Evolutionary conservation across 169 alveolate species (phyloP), one percentile per base, ranked within the genome.

Genomic region (Plasmodium gaboni): DNA sequence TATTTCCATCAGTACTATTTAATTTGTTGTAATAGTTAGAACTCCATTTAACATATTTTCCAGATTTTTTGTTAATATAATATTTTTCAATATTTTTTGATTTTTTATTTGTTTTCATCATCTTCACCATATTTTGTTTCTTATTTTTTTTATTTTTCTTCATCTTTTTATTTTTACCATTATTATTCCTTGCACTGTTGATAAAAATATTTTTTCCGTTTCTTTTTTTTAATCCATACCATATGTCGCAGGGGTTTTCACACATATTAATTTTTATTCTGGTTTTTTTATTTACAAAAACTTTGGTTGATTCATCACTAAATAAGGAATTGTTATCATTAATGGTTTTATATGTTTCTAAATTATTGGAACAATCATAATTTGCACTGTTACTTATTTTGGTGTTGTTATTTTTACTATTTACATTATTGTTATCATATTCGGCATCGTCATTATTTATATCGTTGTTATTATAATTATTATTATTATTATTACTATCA

Each of bases 181-280:
- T 59, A 1, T 60, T 92, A 32, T 38, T 57, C 24, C 80, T 89
- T 53, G 50, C n/a, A 71, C 95, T 90, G 32, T 88, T 86, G 32
- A 94, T 92, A 48, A 94, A 94, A 63, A 94, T 94, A 7, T 93
- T 93, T 46, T 90, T 88, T 2, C 96, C 96, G 65, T 92, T 94
- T 28, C 93, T 73, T 87, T 71, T 91, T 78, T 92, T 94, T 53
- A 94, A 73, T 19, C 96, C 96, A 71, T 91, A 92, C 96, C 96
- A 94, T 86, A 94, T 92, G 68, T 94, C 96, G 55, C 94, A 89
- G 1, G 96, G 96, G 55, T 94, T 94, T 73, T 94, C 96, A 80
- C 96, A 94, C 92, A 94, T 67, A 72, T 94, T 94, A 64, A 78
- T 64, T n/a, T 67, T 38, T 48, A 78, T 76, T 42, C 67, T 51